phyloP scores from a whole-genome alignment of 495 filamentous ascomycete species.

The Penicillium argentinense region DNA sequence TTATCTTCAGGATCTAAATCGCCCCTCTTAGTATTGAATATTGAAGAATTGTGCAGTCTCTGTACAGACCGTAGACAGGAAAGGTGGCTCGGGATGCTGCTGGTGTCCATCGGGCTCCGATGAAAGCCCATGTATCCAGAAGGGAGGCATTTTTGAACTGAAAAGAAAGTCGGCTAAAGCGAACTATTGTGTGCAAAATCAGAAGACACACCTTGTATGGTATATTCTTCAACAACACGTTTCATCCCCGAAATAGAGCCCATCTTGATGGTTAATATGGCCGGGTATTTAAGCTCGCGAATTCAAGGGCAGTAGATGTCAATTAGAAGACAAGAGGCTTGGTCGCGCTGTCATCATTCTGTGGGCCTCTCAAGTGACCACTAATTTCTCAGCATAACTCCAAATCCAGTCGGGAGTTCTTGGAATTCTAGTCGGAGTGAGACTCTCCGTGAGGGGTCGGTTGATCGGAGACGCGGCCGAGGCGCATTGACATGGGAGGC shows the following conservation, averaged over 20 bases:
- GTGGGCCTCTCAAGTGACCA: too few relatives aligned
- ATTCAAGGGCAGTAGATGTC: too few relatives aligned
- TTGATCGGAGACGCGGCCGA: not conserved
- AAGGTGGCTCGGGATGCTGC: not conserved
- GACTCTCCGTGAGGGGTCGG: not conserved
- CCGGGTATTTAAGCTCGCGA: not conserved
- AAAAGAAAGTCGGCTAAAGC: not conserved
- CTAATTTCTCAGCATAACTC: too few relatives aligned
- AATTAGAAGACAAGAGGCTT: too few relatives aligned
- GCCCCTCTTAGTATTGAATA: not conserved
- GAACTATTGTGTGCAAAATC: not conserved
- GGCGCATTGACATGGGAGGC: not conserved
- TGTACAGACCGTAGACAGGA: not conserved
- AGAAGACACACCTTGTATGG: not conserved
- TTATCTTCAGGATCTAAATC: not conserved
- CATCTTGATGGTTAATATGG: not conserved
- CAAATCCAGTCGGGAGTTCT: too few relatives aligned
- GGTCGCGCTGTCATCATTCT: too few relatives aligned
- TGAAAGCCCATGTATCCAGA: not conserved
- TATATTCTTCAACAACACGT: not conserved
- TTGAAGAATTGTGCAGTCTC: too few relatives aligned
- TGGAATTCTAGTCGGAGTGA: too few relatives aligned
- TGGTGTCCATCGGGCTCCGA: not conserved
- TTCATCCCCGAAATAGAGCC: not conserved
- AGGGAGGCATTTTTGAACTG: constrained; percentile 1